Percentiles rank a stretch among this genome's conserved stretches.
Evolutionary conservation across 768 basidiomycete species (phyloP).

Genomic region (Leccinellum luteum): DNA sequence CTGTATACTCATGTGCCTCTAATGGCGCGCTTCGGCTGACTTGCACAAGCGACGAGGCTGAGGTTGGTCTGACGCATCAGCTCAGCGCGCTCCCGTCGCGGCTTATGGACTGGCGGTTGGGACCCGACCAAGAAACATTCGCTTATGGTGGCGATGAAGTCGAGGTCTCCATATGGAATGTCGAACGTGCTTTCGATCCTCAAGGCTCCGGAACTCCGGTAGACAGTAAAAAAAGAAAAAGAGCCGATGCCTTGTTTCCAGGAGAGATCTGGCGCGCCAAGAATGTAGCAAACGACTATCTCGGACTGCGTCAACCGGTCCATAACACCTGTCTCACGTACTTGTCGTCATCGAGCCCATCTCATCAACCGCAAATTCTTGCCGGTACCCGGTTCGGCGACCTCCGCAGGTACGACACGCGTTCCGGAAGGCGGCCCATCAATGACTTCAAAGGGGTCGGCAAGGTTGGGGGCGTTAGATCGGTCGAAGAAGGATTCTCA

Average conservation of each 20-base stretch:
- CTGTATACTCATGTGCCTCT: conserved; percentile 68
- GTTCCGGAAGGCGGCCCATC: conserved; percentile 65
- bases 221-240: conserved; percentile 49
- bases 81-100: conserved; percentile 60
- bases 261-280: conserved; percentile 84
- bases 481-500: conserved; percentile 53
- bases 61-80: conserved; percentile 15
- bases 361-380: conserved; percentile 48
- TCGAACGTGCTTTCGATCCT: conserved; percentile 51
- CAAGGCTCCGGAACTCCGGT: conserved; percentile 15
- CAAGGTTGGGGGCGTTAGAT: conserved; percentile 59
- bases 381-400: conserved; percentile 76
- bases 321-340: conserved; percentile 70
- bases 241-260: conserved; percentile 55
- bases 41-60: conserved; percentile 26
- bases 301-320: conserved; percentile 76
- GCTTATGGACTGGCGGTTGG: conserved; percentile 65
- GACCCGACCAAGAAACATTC: conserved; percentile 52
- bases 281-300: conserved; percentile 77
- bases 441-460: conserved; percentile 60
- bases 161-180: conserved; percentile 78
- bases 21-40: conserved; percentile 68
- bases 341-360: conserved; percentile 39
- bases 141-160: conserved; percentile 87
- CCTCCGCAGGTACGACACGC: conserved; percentile 74